phyloP scores from a whole-genome alignment of 768 basidiomycete species.

The Myochromella boudieri region DNA sequence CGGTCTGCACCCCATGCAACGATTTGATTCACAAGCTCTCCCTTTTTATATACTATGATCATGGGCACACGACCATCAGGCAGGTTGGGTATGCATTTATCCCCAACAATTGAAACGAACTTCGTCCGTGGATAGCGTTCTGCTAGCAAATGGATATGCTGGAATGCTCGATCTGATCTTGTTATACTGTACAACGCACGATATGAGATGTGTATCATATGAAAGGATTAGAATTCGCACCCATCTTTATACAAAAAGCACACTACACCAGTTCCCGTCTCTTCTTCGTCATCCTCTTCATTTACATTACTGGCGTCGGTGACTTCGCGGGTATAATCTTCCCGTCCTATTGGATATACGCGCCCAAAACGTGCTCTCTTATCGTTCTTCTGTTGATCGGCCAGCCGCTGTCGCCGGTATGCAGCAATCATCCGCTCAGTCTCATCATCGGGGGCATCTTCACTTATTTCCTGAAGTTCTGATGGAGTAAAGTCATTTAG shows the following conservation, averaged over 20 bases:
- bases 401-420: conserved; percentile 62
- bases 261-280: conserved; percentile 86
- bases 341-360: conserved; percentile 85
- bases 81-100: conserved; percentile 95
- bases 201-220: neutral
- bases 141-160: conserved; percentile 72
- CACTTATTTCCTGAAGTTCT: conserved; percentile 67
- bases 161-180: conserved; percentile 72
- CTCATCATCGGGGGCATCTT: conserved; percentile 76
- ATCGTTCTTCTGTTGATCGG: conserved; percentile 57
- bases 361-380: conserved; percentile 75
- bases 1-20: conserved; percentile 81
- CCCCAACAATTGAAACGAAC: conserved; percentile 92
- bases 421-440: conserved; percentile 70
- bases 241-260: conserved; percentile 95
- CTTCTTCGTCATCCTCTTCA: conserved; percentile 63
- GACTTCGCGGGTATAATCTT: conserved; percentile 93
- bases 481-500: conserved; percentile 61
- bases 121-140: conserved; percentile 87
- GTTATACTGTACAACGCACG: conserved; percentile 54
- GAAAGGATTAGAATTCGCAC: conserved; percentile 44
- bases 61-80: conserved; percentile 91
- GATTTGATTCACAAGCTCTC: conserved; percentile 86
- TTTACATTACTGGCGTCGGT: conserved; percentile 85
- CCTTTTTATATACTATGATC: conserved; percentile 88